A percentile compares a stretch with the other conserved stretches of the same genome.
phyloP scores from a whole-genome alignment of 495 filamentous ascomycete species.

The Penicillium robsamsonii region DNA sequence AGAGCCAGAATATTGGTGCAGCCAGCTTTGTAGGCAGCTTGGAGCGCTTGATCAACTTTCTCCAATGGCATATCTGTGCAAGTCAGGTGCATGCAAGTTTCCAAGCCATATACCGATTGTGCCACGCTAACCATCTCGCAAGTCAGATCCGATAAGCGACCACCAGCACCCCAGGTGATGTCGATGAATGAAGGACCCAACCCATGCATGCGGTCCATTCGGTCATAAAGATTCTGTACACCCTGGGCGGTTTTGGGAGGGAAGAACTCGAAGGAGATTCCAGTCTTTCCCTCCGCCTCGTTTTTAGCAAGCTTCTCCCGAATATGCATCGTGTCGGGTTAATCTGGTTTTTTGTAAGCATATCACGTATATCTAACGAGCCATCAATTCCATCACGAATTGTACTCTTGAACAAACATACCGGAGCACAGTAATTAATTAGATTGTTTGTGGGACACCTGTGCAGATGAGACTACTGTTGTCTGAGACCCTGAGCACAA shows the following conservation, averaged over 20 bases:
- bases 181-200: constrained; percentile 95
- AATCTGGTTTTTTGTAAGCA: constrained; percentile 20
- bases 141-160: constrained; percentile 83
- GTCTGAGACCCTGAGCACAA: constrained; percentile 3
- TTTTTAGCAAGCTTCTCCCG: constrained; percentile 86
- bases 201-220: constrained; percentile 98
- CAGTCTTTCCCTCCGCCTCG: constrained; percentile 68
- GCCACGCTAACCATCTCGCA: constrained; percentile 97
- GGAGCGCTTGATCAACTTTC: constrained; percentile 85
- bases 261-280: constrained; percentile 99
- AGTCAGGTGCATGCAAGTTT: constrained; percentile 99
- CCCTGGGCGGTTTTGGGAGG: constrained; percentile 97
- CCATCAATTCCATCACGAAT: neutral
- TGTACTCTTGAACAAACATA: neutral
- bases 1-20: constrained; percentile 98
- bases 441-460: constrained; percentile 12
- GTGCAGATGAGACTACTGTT: constrained; percentile 7
- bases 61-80: constrained; percentile 96
- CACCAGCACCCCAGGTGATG: constrained; percentile 98
- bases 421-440: neutral
- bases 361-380: neutral
- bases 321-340: constrained; percentile 68
- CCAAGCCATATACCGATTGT: constrained; percentile 92
- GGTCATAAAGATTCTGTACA: constrained; percentile 98
- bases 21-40: constrained; percentile 86